Percentiles rank a stretch among this genome's conserved stretches.
phyloP scores from a whole-genome alignment of 352 stramenopile species.

The Thalassiosira ordinaria region DNA sequence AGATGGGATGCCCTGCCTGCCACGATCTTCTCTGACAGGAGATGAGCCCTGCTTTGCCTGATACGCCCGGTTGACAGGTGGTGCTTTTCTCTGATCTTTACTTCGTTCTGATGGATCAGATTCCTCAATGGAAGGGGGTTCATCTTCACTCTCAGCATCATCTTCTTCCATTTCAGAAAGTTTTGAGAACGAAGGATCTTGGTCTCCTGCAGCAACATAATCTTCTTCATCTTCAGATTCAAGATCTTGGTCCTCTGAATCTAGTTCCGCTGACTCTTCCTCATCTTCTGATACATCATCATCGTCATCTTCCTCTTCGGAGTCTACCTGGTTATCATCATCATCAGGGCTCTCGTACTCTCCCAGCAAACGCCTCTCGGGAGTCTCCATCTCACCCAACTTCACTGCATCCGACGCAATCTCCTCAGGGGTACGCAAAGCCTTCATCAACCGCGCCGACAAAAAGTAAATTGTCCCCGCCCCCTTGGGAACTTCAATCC shows the following conservation, averaged over 20 bases:
- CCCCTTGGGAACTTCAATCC: conserved; percentile 46
- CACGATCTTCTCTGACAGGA: too few relatives aligned
- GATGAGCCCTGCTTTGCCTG: too few relatives aligned
- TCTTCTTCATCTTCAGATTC: background rate
- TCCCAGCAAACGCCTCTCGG: background rate
- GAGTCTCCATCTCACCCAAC: background rate
- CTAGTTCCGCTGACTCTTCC: background rate
- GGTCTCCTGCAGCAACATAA: background rate
- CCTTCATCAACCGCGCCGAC: conserved; percentile 43
- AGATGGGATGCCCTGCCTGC: too few relatives aligned
- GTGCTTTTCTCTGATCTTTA: too few relatives aligned
- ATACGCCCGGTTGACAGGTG: too few relatives aligned
- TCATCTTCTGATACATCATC: conserved; percentile 2
- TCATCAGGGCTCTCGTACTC: background rate
- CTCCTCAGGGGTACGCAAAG: conserved; percentile 35
- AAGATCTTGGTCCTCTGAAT: background rate
- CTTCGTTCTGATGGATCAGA: too few relatives aligned
- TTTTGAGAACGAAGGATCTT: background rate
- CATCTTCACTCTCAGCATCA: too few relatives aligned
- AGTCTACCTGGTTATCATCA: background rate
- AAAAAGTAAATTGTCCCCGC: conserved; percentile 49
- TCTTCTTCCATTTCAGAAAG: too few relatives aligned
- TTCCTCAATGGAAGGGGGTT: too few relatives aligned
- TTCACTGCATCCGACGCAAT: conserved; percentile 24
- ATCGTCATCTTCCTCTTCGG: conserved; percentile 6